Evolutionary conservation across 805 yeast genomes (phyloP), one percentile per base, ranked within the genome.

Genomic region (Yamadazyma sp.): DNA sequence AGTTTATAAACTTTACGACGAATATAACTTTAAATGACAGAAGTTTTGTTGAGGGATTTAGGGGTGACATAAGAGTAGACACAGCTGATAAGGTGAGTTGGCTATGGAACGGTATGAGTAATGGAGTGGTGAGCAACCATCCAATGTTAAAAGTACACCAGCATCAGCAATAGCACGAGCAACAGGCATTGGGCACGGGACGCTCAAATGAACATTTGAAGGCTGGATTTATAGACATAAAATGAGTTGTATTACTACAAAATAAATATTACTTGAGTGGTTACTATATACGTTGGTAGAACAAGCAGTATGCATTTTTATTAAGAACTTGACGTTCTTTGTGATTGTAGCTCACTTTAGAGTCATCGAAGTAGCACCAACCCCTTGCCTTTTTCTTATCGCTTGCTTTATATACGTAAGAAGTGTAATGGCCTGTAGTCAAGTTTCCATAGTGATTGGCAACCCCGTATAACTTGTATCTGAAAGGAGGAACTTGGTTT

Each of bases 301-400:
- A 88, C 43, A 89, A 63, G 29, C 93, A 88, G 57, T 89, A 89
- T 4, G 95, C 96, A 58, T 83, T 84, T 33, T 73, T 67, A 47
- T 83, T 83, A 31, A 84, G 64, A 11, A 84, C 88, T 26, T 75
- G 74, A 24, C 57, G 64, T 7, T 63, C 55, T 13, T 70, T 64
- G 40, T 78, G 74, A 28, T 74, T 70, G 37, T 67, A 73, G 18
- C 75, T 66, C n/a, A 83, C 81, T 38, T 71, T 75, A 0, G 85
- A 73, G 57, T 89, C 96, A 58, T 89, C 96, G 58, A 82, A 89
- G 44, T 80, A 77, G 50, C 85, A 79, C 96, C 96, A 89, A 1
- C 80, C 83, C 38, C 66, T 64, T 26, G 53, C 60, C 14, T 57
- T 55, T 17, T 79, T 80, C 10, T 42, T 20, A 32, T 60, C 65